Percentiles rank a stretch among this genome's conserved stretches.
phyloP scores from a whole-genome alignment of 768 basidiomycete genomes.

The Tephrocybe rancida region DNA sequence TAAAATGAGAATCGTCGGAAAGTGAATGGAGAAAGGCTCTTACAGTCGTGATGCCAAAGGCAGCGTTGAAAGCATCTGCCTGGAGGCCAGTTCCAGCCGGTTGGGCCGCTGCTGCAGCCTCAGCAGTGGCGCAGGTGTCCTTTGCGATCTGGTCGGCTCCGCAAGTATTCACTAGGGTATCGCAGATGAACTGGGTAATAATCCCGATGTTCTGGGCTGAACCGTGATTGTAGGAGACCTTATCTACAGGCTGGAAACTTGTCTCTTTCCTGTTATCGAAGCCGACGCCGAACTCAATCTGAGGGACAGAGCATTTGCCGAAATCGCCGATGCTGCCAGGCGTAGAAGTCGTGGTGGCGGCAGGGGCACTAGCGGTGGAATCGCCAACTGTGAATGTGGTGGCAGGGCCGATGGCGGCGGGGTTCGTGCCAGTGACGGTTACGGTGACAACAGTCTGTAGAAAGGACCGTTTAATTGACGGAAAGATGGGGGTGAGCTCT shows the following conservation, averaged over 20 bases:
- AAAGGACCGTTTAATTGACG: not conserved
- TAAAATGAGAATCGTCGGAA: not conserved
- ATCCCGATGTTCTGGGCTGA: conserved; percentile 59
- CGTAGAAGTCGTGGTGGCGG: conserved; percentile 17
- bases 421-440: conserved; percentile 31
- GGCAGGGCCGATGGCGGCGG: conserved; percentile 26
- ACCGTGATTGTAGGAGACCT: conserved; percentile 51
- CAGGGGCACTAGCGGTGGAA: conserved; percentile 19
- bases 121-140: conserved; percentile 45
- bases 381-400: conserved; percentile 31
- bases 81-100: conserved; percentile 49
- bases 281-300: conserved; percentile 59
- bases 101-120: conserved; percentile 41
- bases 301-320: conserved; percentile 55
- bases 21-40: not conserved
- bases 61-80: conserved; percentile 54
- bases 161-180: conserved; percentile 53
- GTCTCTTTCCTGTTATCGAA: conserved; percentile 64
- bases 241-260: conserved; percentile 56
- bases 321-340: conserved; percentile 41
- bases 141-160: conserved; percentile 56
- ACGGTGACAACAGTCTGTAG: conserved; percentile 34
- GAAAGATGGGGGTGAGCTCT: not conserved
- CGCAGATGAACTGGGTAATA: conserved; percentile 60
- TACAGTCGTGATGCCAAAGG: conserved; percentile 43